Evolutionary conservation across 2,329 filamentous ascomycete species (phyloP), one percentile per base, ranked within the genome.

Genomic region (Penicillium sp.): DNA sequence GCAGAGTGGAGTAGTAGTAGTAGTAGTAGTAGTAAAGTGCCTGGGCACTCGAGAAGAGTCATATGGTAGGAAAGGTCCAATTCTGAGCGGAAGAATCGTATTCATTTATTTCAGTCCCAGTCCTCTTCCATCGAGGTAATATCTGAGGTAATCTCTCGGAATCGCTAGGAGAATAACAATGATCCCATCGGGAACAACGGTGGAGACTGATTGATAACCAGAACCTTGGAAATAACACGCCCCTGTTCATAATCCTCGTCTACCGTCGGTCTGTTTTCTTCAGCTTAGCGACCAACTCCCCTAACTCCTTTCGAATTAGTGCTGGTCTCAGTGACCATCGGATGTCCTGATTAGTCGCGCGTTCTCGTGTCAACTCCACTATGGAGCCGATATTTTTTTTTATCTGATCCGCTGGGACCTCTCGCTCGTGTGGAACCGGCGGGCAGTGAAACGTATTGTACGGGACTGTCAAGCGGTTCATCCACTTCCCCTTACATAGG

Each of bases 171-270:
- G 22, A 22, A 22, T 19, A 28, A 35, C 16, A 22, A 22, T 11
- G 30, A 33, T 11, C 14, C 14, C 30, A 38, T 38, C 46, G 35
- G 35, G 33, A 37, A 19, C 13, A 46, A 53, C 45, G 52, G 66
- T 67, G 62, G 64, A 65, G 26, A 65, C 66, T 70, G 68, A 70
- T 70, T 70, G 68, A 70, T 70, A 70, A 68, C 55, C 49, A 54
- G 42, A 57, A 59, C 56, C 60, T 60, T 55, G 60, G 52, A 42
- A 55, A 58, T 60, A 58, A 56, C 57, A 60, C 52, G 42, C 48
- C 59, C 45, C 35, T 56, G 4, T 25, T n/a, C 19, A 22, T 22
- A 26, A 11, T n/a, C 35, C 16, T 38, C 51, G 14, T 42, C 16
- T 4, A 4, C 10, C 4, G 25, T 30, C 14, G 25, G 25, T 48